phyloP scores from a whole-genome alignment of 352 stramenopile species.

The Phytophthora sp. region DNA sequence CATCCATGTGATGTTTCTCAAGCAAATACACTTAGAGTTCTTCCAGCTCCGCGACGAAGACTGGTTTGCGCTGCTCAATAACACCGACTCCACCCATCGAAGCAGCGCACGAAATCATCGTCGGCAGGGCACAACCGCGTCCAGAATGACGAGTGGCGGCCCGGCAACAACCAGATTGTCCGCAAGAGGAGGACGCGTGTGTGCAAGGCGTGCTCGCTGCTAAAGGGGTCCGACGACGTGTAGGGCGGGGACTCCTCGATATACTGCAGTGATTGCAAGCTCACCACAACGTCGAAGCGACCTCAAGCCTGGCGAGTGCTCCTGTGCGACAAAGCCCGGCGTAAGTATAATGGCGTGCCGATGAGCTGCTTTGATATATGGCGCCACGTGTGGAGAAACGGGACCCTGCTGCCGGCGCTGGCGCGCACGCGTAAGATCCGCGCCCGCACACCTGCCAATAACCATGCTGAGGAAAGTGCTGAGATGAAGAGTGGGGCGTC shows the following conservation, averaged over 20 bases:
- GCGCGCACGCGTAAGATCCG: background rate
- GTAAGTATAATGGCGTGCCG: background rate
- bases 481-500: background rate
- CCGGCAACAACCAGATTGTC: no score
- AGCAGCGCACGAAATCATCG: no score
- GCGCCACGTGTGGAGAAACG: background rate
- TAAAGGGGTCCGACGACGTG: no score
- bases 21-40: no score
- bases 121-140: no score
- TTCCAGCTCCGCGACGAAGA: no score
- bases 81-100: no score
- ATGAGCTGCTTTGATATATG: background rate
- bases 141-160: no score
- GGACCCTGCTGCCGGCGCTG: background rate
- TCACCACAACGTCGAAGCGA: background rate
- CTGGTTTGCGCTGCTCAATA: no score
- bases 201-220: no score
- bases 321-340: background rate
- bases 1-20: no score
- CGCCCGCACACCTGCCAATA: background rate
- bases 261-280: background rate
- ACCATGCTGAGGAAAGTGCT: background rate
- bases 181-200: no score
- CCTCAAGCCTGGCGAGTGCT: background rate
- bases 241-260: background rate